Conservation (phyloP, 805 yeast species). For the Candida hungchunana region DNA sequence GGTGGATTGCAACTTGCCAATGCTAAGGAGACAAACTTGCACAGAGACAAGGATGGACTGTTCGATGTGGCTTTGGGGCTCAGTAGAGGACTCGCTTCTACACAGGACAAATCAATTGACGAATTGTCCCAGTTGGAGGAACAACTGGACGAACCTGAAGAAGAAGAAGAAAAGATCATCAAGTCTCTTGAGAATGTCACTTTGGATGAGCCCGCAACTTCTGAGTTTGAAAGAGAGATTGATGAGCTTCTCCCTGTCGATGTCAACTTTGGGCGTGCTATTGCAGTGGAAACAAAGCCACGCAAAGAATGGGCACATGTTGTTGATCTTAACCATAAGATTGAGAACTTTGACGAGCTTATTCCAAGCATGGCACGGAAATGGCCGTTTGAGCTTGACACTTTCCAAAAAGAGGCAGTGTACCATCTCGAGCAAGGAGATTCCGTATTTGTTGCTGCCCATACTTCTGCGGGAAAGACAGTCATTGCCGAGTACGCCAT, state of each 20-base stretch:
- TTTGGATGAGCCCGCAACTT: too few relatives aligned
- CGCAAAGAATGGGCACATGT: constrained; percentile 90
- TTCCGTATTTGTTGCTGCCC: constrained; percentile 98
- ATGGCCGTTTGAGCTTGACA: constrained; percentile 94
- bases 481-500: constrained; percentile 98
- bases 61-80: constrained; percentile 84
- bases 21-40: constrained; percentile 40
- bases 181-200: constrained; percentile 2
- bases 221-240: constrained; percentile 34
- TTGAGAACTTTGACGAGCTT: constrained; percentile 80
- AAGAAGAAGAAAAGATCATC: constrained; percentile 20
- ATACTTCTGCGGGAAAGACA: constrained; percentile 97
- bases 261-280: constrained; percentile 36
- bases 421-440: constrained; percentile 97
- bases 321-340: constrained; percentile 78
- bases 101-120: constrained; percentile 2
- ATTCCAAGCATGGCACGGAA: constrained; percentile 90
- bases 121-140: constrained; percentile 19
- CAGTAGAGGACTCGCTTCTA: constrained; percentile 53
- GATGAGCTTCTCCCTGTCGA: constrained; percentile 50
- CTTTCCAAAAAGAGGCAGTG: constrained; percentile 95
- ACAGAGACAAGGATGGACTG: constrained; percentile 68
- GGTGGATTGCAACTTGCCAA: constrained; percentile 61
- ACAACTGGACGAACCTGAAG: constrained; percentile 22
- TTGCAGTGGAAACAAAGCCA: constrained; percentile 5